Evolutionary conservation across 179 eudicot genomes (phyloP).

Genomic region (Camellia oleifera): DNA sequence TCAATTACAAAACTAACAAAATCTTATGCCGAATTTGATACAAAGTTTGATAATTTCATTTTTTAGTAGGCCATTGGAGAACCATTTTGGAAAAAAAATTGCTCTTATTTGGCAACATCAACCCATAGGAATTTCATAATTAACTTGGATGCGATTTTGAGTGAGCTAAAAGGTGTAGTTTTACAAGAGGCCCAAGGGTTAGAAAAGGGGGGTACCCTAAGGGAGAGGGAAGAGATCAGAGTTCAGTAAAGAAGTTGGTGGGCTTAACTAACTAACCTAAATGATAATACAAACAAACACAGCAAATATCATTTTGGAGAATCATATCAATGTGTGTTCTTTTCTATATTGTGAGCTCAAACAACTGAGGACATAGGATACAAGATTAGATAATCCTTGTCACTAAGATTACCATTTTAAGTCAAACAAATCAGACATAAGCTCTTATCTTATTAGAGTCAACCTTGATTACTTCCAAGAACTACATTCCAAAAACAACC

Average conservation of each 20-base stretch:
- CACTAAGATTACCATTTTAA: background rate
- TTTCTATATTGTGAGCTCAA: too few species aligned
- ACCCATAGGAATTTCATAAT: too few species aligned
- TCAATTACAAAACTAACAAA: too few species aligned
- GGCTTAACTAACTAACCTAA: background rate
- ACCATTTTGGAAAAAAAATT: too few species aligned
- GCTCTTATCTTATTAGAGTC: background rate
- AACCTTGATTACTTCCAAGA: slow-evolving; percentile 1
- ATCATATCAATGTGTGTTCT: background rate
- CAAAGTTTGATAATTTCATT: too few species aligned
- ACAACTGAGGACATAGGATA: too few species aligned
- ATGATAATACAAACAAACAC: background rate
- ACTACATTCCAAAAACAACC: slow-evolving; percentile 5
- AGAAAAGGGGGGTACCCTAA: background rate
- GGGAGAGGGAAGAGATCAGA: background rate
- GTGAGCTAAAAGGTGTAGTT: background rate
- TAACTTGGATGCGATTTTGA: background rate
- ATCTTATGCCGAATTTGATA: too few species aligned
- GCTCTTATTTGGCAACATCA: too few species aligned
- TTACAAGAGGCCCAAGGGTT: background rate
- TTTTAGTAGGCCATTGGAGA: too few species aligned
- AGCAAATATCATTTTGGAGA: background rate
- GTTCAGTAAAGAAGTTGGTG: slow-evolving; percentile 6
- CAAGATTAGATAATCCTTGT: background rate
- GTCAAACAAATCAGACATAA: background rate